Base-by-base conservation (phyloP, 441 rosid species). In the Corymbia calophylla region DNA sequence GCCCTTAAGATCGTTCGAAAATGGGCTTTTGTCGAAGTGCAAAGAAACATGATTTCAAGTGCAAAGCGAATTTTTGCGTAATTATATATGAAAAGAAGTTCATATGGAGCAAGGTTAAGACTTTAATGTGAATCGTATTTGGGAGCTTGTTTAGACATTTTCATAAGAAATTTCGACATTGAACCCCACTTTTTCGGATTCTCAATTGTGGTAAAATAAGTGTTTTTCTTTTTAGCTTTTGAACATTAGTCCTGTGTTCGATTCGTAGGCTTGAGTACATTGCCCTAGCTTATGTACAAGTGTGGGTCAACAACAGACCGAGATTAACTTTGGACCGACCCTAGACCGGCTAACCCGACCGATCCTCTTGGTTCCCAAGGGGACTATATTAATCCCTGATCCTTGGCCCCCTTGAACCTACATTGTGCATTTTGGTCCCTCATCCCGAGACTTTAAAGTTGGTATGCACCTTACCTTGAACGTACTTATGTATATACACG, bases 161-260 rank as follows among this genome's bases (percentile, higher is more conserved):
- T 66, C 21, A 4, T 31, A 8, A 8, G 12, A 31, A 66, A 66
- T 66, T 16, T 16, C 6, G 1, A 31, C 31, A 31, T 16, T 1
- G 6, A 16, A 31, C 21, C 9, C 0, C 9, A 7, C 73, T 0
- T 31, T 64, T 15, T 14, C 18, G 4, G 0, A 29, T n/a, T 1
- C 70, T 64, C 14, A 8, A 5, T 29, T 3, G 7, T 62, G 9
- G 70, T 62, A 14, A 29, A 14, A 29, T 62, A 6, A 29, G 18
- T 23, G 3, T 25, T 56, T 27, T 3, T 9, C 29, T 29, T 62
- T 29, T 62, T 60, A 2, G 19, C 70, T 64, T 66, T 8, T 7
- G 73, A 16, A 66, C 11, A 5, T 8, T 66, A 8, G 39, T 66
- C 18, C 11, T 23, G 8, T 16, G 39, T 31, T 66, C 35, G 12